Evolutionary conservation across 2,329 filamentous ascomycete species (phyloP).

Genomic region (Aspergillus sp.): DNA sequence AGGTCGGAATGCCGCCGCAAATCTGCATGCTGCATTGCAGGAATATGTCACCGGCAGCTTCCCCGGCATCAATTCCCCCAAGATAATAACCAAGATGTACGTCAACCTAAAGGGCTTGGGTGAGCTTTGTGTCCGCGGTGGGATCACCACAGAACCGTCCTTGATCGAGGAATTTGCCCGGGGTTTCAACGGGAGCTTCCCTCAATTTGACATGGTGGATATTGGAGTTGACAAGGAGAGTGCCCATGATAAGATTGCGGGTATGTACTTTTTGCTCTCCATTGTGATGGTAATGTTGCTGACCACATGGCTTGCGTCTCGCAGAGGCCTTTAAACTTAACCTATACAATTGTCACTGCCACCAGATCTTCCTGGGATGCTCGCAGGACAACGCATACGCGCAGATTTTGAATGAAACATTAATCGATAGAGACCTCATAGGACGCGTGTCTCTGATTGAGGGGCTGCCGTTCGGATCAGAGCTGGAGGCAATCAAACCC

Average conservation of each 20-base stretch:
- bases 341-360: conserved; percentile 58
- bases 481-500: conserved; percentile 47
- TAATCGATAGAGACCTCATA: conserved; percentile 43
- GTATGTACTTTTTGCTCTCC: conserved; percentile 26
- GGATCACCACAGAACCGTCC: conserved; percentile 41
- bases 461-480: conserved; percentile 55
- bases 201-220: conserved; percentile 52
- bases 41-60: conserved; percentile 43
- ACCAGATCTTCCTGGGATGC: conserved; percentile 59
- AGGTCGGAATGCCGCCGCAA: conserved; percentile 51
- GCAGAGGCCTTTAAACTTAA: conserved; percentile 55
- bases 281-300: conserved; percentile 17
- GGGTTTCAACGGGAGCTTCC: conserved; percentile 53
- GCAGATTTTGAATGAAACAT: conserved; percentile 49
- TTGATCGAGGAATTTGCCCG: conserved; percentile 52
- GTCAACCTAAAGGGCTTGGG: conserved; percentile 52
- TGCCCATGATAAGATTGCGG: conserved; percentile 48
- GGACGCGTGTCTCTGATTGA: conserved; percentile 56
- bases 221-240: conserved; percentile 44
- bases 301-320: conserved; percentile 17
- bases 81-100: conserved; percentile 53
- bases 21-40: conserved; percentile 45
- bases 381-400: conserved; percentile 57
- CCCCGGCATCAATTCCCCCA: conserved; percentile 42
- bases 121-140: conserved; percentile 47